Conservation (phyloP, 2,329 filamentous ascomycete species). For the Clarireedia sp. region DNA sequence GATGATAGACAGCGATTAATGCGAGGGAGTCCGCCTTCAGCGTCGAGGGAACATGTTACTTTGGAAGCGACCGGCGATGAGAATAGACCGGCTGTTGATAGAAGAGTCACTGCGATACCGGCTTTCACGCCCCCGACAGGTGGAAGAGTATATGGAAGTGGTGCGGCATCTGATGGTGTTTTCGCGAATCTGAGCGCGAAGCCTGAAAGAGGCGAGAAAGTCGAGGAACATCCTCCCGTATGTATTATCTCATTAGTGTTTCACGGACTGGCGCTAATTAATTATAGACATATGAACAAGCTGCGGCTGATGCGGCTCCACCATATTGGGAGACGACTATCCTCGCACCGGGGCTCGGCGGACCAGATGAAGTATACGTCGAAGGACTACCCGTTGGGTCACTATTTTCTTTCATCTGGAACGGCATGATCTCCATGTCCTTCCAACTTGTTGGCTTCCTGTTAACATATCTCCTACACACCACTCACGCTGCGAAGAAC, state of each 20-base stretch:
- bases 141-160: constrained; percentile 57
- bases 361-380: constrained; percentile 92
- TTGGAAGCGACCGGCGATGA: constrained; percentile 11
- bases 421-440: constrained; percentile 93
- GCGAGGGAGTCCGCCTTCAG: constrained; percentile 45
- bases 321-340: constrained; percentile 99
- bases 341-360: constrained; percentile 79
- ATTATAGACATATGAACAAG: constrained; percentile 88
- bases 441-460: constrained; percentile 97
- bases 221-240: constrained; percentile 91
- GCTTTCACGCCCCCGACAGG: constrained; percentile 21
- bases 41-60: constrained; percentile 26
- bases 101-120: constrained; percentile 24
- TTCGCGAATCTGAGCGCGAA: constrained; percentile 93
- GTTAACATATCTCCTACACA: constrained; percentile 95
- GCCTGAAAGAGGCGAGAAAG: constrained; percentile 68
- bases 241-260: constrained; percentile 32
- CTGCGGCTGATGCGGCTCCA: constrained; percentile 87
- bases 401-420: constrained; percentile 82
- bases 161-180: constrained; percentile 82
- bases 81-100: constrained; percentile 19
- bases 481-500: constrained; percentile 96
- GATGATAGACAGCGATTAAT: constrained; percentile 85
- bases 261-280: constrained; percentile 7
- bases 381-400: constrained; percentile 91